A percentile compares a stretch with the other conserved stretches of the same genome.
Evolutionary conservation across 2,329 filamentous ascomycete species (phyloP).

Genomic region (Cladorrhinum sp.): DNA sequence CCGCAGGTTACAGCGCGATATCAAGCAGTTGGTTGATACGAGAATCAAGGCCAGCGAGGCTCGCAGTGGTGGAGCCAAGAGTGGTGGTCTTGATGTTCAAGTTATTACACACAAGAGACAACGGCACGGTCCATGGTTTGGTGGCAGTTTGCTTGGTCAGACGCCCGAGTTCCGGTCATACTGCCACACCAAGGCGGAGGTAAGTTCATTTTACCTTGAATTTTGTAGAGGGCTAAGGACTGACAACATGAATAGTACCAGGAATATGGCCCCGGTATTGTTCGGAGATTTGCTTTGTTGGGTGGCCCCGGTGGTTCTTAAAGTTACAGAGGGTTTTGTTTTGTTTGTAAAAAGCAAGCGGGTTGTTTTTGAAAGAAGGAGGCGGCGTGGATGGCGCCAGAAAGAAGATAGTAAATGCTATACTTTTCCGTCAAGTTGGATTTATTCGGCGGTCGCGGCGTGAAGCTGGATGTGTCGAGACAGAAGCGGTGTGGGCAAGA

Average conservation of each 20-base stretch:
- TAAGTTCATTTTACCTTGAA: conserved; percentile 34
- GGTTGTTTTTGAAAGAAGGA: conserved; percentile 13
- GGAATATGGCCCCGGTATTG: conserved; percentile 93
- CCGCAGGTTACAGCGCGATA: conserved; percentile 90
- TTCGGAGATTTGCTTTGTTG: conserved; percentile 87
- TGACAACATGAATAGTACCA: conserved; percentile 63
- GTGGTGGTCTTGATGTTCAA: conserved; percentile 91
- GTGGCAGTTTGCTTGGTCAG: conserved; percentile 91
- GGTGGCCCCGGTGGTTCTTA: conserved; percentile 85
- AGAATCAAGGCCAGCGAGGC: conserved; percentile 90
- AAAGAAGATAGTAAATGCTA: conserved; percentile 24
- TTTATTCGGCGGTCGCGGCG: background rate
- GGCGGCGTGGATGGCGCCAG: conserved; percentile 20
- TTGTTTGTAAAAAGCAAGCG: conserved; percentile 23
- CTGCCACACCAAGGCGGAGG: conserved; percentile 87
- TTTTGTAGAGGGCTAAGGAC: background rate
- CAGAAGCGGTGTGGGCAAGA: background rate
- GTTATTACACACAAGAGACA: conserved; percentile 98
- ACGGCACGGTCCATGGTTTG: conserved; percentile 97
- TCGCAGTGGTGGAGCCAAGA: conserved; percentile 85
- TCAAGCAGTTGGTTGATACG: conserved; percentile 90
- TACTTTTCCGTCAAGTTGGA: conserved; percentile 7
- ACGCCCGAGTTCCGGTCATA: conserved; percentile 98
- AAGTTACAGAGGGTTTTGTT: conserved; percentile 6
- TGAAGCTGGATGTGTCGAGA: background rate